These are phyloP conservation scores for Pichia californica DNA, from an alignment of 805 yeast species.

Conservation along the genomic window DNA sequence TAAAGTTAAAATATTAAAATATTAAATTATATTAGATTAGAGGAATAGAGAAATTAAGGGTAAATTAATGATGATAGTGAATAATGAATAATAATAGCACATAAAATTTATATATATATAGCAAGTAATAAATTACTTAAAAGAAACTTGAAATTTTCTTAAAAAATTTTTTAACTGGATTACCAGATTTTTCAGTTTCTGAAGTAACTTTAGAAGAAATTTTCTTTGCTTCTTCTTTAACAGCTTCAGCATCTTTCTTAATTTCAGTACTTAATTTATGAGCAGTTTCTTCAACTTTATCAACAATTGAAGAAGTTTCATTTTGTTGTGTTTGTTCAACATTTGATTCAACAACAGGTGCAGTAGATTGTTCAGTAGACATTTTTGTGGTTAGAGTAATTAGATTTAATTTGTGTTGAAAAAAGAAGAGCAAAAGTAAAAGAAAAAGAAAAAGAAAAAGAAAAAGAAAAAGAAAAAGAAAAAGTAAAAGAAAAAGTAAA, in stretches of 20 bases:
- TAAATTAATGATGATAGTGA: too few relatives aligned
- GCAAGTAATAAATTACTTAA: too few relatives aligned
- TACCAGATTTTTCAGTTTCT: not conserved
- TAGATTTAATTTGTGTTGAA: not conserved
- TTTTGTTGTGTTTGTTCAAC: constrained; percentile 8
- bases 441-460: too few relatives aligned
- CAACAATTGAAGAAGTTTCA: constrained; percentile 10
- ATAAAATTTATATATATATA: too few relatives aligned
- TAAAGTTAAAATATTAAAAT: too few relatives aligned
- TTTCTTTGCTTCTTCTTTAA: constrained; percentile 3
- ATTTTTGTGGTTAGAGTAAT: not conserved
- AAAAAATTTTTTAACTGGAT: constrained; percentile 23
- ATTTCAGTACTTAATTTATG: constrained; percentile 15
- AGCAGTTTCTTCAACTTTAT: constrained; percentile 9
- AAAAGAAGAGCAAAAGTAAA: not conserved
- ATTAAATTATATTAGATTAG: too few relatives aligned
- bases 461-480: not conserved
- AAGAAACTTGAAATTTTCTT: constrained; percentile 1
- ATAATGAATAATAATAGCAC: too few relatives aligned
- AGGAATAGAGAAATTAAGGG: too few relatives aligned
- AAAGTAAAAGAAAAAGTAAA: not conserved
- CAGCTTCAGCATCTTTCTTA: constrained; percentile 9
- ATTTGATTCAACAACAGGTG: not conserved
- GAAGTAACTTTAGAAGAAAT: constrained; percentile 4
- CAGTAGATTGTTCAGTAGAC: constrained; percentile 5